Evolutionary conservation across 192 early-diverging fungal species (phyloP).

Genomic region (Linderina pennispora): DNA sequence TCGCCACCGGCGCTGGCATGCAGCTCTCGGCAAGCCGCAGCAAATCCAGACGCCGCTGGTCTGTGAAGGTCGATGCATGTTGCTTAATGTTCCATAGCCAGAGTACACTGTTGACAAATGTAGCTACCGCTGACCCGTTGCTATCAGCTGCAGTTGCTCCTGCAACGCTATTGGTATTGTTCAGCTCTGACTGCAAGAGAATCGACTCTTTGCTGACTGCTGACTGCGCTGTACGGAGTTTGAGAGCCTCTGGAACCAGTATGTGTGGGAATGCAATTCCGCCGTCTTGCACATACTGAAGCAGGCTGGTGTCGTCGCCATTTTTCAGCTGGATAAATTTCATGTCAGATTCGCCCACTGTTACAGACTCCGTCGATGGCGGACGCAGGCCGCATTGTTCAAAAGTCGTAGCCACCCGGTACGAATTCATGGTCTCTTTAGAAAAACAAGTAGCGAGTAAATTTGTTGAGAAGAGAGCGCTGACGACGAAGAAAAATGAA

Average conservation of each 20-base stretch:
- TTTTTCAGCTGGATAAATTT: slow-evolving; percentile 30
- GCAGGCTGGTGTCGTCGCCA: slow-evolving; percentile 23
- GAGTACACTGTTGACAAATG: slow-evolving; percentile 5
- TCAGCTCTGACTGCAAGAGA: neutral
- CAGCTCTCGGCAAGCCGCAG: slow-evolving; percentile 28
- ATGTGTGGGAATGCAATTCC: slow-evolving; percentile 47
- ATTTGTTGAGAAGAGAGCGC: no score
- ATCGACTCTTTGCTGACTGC: slow-evolving; percentile 1
- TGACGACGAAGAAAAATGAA: slow-evolving; percentile 1
- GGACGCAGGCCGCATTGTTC: slow-evolving; percentile 35
- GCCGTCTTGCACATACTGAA: slow-evolving; percentile 38
- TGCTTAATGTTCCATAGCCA: slow-evolving; percentile 42
- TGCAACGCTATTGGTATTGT: no score
- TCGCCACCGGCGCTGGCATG: slow-evolving; percentile 17
- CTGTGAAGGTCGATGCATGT: slow-evolving; percentile 6
- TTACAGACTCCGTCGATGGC: slow-evolving; percentile 27
- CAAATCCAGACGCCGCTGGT: slow-evolving; percentile 2
- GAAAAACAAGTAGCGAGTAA: neutral
- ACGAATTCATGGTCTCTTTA: slow-evolving; percentile 16
- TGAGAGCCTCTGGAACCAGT: slow-evolving; percentile 41
- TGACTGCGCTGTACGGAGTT: slow-evolving; percentile 9
- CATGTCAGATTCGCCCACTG: slow-evolving; percentile 42
- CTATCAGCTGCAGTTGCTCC: no score
- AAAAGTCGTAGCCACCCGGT: slow-evolving; percentile 18
- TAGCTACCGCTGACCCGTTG: slow-evolving; percentile 1